Percentiles rank a stretch among this genome's conserved stretches.
phyloP scores from a whole-genome alignment of 2,329 filamentous ascomycete species.

The Aspergillus thermomutatus region DNA sequence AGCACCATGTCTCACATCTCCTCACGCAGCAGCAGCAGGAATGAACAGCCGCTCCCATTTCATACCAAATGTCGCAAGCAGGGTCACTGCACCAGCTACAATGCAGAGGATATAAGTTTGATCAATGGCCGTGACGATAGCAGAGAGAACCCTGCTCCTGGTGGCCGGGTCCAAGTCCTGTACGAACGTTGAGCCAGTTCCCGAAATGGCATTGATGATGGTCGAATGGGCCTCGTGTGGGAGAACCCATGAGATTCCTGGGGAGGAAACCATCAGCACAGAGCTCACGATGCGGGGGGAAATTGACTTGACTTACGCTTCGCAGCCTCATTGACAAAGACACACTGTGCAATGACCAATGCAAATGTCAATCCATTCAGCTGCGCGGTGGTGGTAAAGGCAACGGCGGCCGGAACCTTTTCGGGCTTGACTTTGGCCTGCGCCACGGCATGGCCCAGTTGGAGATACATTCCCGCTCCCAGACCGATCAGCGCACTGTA shows the following conservation, averaged over 20 bases:
- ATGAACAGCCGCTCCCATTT: slow-evolving; percentile 8
- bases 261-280: neutral
- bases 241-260: slow-evolving; percentile 2
- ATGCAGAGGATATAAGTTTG: slow-evolving; percentile 7
- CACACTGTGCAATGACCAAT: slow-evolving; percentile 14
- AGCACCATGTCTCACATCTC: neutral
- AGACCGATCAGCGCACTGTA: slow-evolving; percentile 17
- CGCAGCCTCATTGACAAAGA: slow-evolving; percentile 13
- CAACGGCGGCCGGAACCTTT: slow-evolving; percentile 8
- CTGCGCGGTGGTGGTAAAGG: slow-evolving; percentile 17
- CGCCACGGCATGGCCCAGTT: slow-evolving; percentile 15
- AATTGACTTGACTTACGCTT: slow-evolving; percentile 1
- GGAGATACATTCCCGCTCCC: slow-evolving; percentile 16
- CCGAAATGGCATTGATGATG: neutral
- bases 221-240: neutral
- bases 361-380: slow-evolving; percentile 13
- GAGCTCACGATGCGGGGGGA: neutral
- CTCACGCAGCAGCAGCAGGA: neutral
- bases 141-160: neutral
- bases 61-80: slow-evolving; percentile 1
- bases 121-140: slow-evolving; percentile 2
- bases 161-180: neutral
- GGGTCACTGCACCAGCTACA: slow-evolving; percentile 1
- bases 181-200: slow-evolving; percentile 1
- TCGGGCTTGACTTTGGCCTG: slow-evolving; percentile 14